Evolutionary conservation across 306 rosid species (phyloP).

Genomic region (Citrullus colocynthis): DNA sequence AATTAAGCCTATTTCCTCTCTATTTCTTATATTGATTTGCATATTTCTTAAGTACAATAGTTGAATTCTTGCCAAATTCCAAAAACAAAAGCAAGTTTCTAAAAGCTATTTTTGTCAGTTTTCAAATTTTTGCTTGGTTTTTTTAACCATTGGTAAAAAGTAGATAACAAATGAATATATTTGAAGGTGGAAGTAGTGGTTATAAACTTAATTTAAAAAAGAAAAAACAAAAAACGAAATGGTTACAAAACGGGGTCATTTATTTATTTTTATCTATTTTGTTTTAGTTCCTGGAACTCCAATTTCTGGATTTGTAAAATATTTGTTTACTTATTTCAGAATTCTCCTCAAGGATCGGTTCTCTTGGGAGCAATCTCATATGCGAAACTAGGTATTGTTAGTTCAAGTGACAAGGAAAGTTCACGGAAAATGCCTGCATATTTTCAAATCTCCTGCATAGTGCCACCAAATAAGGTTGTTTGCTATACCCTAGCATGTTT

Average conservation of each 20-base stretch:
- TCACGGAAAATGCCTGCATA: constrained; percentile 63
- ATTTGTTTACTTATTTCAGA: constrained; percentile 28
- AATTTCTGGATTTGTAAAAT: neutral
- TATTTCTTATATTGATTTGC: too few species aligned
- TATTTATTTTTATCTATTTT: neutral
- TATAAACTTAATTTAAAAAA: too few species aligned
- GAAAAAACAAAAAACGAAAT: too few species aligned
- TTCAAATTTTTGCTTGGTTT: too few species aligned
- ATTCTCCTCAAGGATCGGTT: constrained; percentile 68
- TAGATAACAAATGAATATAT: too few species aligned
- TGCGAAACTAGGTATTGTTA: constrained; percentile 45
- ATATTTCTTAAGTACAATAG: too few species aligned
- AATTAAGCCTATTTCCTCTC: too few species aligned
- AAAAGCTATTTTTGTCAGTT: too few species aligned
- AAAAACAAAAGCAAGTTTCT: too few species aligned
- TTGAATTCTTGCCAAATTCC: too few species aligned
- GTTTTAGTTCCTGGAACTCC: neutral
- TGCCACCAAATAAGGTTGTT: constrained; percentile 85
- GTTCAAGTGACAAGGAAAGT: constrained; percentile 34
- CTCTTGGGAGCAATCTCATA: constrained; percentile 78
- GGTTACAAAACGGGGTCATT: neutral
- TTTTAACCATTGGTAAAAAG: too few species aligned
- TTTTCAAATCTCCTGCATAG: constrained; percentile 49
- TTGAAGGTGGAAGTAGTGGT: too few species aligned
- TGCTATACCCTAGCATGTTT: constrained; percentile 11